Evolutionary conservation across 805 yeast genomes (phyloP).

Genomic region (Myxozyma kluyveri): DNA sequence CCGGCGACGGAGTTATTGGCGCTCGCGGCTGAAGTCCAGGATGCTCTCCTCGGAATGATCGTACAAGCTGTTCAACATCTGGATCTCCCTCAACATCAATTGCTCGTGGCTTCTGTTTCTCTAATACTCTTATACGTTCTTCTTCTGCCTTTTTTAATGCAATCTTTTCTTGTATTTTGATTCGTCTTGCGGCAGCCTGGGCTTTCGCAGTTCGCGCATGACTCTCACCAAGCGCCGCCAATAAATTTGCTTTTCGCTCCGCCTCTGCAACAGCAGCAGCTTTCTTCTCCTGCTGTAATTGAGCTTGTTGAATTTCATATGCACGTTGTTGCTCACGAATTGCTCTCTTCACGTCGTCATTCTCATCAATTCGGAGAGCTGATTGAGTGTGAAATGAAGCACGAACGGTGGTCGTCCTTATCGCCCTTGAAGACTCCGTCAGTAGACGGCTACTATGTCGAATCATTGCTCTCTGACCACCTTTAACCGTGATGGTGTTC

Average conservation of each 20-base stretch:
- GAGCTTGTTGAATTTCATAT: not conserved
- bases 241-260: not conserved
- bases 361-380: too few species aligned
- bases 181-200: slow-evolving; percentile 1
- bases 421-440: too few species aligned
- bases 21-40: slow-evolving; percentile 37
- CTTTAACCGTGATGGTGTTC: too few species aligned
- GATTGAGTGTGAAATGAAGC: too few species aligned
- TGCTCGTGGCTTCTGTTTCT: not conserved
- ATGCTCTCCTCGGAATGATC: slow-evolving; percentile 18
- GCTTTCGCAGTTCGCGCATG: too few species aligned
- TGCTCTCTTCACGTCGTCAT: not conserved
- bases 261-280: not conserved
- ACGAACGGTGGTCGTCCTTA: too few species aligned
- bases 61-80: slow-evolving; percentile 14
- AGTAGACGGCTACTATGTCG: too few species aligned
- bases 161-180: not conserved
- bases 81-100: slow-evolving; percentile 4
- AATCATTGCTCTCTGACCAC: too few species aligned
- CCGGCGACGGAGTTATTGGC: slow-evolving; percentile 89
- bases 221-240: not conserved
- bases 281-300: not conserved
- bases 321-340: not conserved
- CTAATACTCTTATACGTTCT: not conserved
- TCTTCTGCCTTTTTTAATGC: not conserved